Conservation (phyloP, 495 filamentous ascomycete genomes). For the Penicillium paxilli region DNA sequence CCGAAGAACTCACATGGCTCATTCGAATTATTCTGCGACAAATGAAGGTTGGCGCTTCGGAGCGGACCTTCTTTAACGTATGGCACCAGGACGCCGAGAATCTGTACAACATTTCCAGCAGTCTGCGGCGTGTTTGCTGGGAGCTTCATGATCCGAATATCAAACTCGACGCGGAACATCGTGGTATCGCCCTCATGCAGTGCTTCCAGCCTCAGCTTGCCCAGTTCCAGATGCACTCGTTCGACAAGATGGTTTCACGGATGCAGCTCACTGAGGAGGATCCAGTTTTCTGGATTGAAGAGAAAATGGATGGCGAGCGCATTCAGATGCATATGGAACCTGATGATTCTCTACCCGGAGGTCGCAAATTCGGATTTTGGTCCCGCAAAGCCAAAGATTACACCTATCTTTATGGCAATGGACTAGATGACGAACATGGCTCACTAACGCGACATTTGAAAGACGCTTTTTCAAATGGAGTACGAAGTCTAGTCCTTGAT, state of each 20-base stretch:
- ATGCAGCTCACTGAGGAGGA: slow-evolving; percentile 71
- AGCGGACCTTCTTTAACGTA: slow-evolving; percentile 84
- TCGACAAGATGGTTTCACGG: slow-evolving; percentile 76
- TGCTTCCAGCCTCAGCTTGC: slow-evolving; percentile 97
- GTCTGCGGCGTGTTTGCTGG: slow-evolving; percentile 90
- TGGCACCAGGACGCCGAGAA: slow-evolving; percentile 95
- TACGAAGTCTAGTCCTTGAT: slow-evolving; percentile 86
- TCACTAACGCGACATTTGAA: slow-evolving; percentile 78
- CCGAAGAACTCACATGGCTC: slow-evolving; percentile 91
- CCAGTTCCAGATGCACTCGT: slow-evolving; percentile 87
- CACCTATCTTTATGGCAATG: slow-evolving; percentile 86
- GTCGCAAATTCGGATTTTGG: slow-evolving; percentile 84
- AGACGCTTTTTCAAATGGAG: slow-evolving; percentile 73
- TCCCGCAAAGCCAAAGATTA: slow-evolving; percentile 97
- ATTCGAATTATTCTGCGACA: slow-evolving; percentile 92
- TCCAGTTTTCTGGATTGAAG: slow-evolving; percentile 90
- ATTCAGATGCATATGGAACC: slow-evolving; percentile 95
- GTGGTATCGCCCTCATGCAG: slow-evolving; percentile 81
- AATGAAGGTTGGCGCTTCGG: slow-evolving; percentile 97
- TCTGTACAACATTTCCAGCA: slow-evolving; percentile 89
- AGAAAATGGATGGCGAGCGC: slow-evolving; percentile 94
- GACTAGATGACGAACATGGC: slow-evolving; percentile 72
- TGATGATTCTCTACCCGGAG: slow-evolving; percentile 65
- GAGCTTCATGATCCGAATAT: slow-evolving; percentile 79
- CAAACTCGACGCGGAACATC: slow-evolving; percentile 71